Evolutionary conservation across 305 asterid species (phyloP), one percentile per base, ranked within the genome.

Genomic region (Fraxinus floribunda): DNA sequence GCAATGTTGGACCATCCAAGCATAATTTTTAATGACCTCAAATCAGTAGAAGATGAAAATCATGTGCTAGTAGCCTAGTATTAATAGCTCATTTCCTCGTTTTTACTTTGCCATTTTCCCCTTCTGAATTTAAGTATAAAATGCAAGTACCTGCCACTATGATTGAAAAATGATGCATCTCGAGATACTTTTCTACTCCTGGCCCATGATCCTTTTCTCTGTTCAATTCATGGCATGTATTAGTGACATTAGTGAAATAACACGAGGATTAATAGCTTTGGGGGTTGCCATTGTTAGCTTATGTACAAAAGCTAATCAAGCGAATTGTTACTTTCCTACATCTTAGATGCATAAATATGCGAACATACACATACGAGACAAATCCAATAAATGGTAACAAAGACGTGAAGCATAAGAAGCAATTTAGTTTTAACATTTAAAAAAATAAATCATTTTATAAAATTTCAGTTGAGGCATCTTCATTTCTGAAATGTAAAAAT

Each of bases 201-300:
- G 83, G 87, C 83, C 91, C 91, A 44, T 30, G 97, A 87, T 83
- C 95, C 88, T 84, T 90, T 91, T 87, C 91, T 93, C 99, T 96
- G 98, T 87, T 81, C 86, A 84, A 82, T 83, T 84, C 81, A 83
- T 86, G 83, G 80, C 81, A 89, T 41, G 87, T 73, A 73, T 89
- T 77, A 70, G 85, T 4, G 20, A 3, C 72, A 18, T 32, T 24
- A 24, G 26, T 24, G 26, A 24, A 24, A 24, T 24, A 18, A 36
- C 75, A 35, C 7, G 8, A 32, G 78, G 71, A 72, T 55, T 5
- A 15, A 7, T 13, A 62, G 71, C 20, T 36, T 44, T 62, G 5
- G 4, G 4, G 3, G 5, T 35, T 80, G 72, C 20, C 35, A 16
- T 18, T 29, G 18, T 44, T 30, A 80, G 38, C 22, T 64, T 72